phyloP scores from a whole-genome alignment of 768 basidiomycete species.

The Ramaria sp. region DNA sequence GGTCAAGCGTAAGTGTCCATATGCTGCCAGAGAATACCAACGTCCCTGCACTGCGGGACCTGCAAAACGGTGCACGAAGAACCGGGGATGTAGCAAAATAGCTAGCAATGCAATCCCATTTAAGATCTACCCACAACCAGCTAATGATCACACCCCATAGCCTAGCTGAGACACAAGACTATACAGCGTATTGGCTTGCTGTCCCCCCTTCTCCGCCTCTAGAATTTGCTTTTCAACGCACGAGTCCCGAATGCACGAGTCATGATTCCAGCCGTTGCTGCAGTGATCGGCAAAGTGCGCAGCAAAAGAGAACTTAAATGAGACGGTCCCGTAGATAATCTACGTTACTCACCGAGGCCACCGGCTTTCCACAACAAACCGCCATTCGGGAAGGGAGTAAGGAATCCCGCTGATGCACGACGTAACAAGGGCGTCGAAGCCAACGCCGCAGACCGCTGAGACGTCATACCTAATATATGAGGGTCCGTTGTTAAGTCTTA shows the following conservation, averaged over 20 bases:
- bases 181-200: slow-evolving; percentile 53
- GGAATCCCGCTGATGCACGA: not conserved
- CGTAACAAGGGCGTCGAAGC: slow-evolving; percentile 1
- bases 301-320: not conserved
- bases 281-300: not conserved
- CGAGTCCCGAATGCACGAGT: slow-evolving; percentile 65
- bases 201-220: slow-evolving; percentile 43
- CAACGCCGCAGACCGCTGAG: not conserved
- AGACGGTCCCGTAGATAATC: too few relatives aligned
- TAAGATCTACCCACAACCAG: slow-evolving; percentile 33
- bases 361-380: slow-evolving; percentile 12
- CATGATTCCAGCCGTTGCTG: slow-evolving; percentile 40
- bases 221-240: slow-evolving; percentile 37
- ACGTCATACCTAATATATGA: not conserved
- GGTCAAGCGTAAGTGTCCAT: slow-evolving; percentile 38
- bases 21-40: slow-evolving; percentile 56
- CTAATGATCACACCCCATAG: not conserved
- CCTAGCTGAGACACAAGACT: slow-evolving; percentile 12
- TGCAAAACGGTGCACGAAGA: slow-evolving; percentile 48
- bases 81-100: slow-evolving; percentile 52
- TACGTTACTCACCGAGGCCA: slow-evolving; percentile 4
- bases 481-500: too few relatives aligned
- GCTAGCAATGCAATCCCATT: slow-evolving; percentile 59
- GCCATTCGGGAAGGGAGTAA: slow-evolving; percentile 8
- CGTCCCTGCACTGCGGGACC: slow-evolving; percentile 56